Evolutionary conservation across 148 eudicot genomes (phyloP), one percentile per base, ranked within the genome.

Genomic region (Salicornia ramosissima): DNA sequence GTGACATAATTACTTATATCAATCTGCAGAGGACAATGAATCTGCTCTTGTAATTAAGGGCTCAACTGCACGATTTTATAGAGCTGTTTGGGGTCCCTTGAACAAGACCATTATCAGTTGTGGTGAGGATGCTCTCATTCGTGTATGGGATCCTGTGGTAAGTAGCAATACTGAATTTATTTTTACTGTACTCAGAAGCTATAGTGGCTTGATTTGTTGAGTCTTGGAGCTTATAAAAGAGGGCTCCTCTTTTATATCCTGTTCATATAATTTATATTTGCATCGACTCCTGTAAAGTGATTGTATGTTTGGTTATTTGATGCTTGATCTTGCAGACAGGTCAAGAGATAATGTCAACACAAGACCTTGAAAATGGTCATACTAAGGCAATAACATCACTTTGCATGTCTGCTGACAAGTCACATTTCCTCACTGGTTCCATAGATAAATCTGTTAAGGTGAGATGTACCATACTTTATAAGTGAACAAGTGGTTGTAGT

Each of bases 81-180:
- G 97, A 83, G 98, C 98, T 76, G 93, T 90, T 34, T 94, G 97
- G 97, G 97, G 98, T n/a, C 98, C 97, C 47, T 62, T 94, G 46
- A 94, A 94, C 79, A 84, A 74, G 69, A 87, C 88, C 45, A 90
- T 94, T 5, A 78, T 94, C 70, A 94, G 97, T 73, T 95, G 81
- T 65, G 98, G 97, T 69, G 98, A 94, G 84, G 98, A 94, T 80
- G 81, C 92, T 63, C 80, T 86, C 12, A 43, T 87, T 77, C 96
- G 98, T 80, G 78, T 88, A 36, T 94, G 98, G 98, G 98, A 94
- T 82, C 67, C 96, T 58, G 92, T 83, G 90, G 98, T 85, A 64
- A 28, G 83, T 67, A 34, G 46, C 70, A 79, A 60, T 31, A 15
- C 19, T 33, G 18, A 36, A 7, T 58, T 19, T 54, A 28, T 53